Evolutionary conservation across 805 yeast genomes (phyloP).

Genomic region (Isabelozyma rhagii): DNA sequence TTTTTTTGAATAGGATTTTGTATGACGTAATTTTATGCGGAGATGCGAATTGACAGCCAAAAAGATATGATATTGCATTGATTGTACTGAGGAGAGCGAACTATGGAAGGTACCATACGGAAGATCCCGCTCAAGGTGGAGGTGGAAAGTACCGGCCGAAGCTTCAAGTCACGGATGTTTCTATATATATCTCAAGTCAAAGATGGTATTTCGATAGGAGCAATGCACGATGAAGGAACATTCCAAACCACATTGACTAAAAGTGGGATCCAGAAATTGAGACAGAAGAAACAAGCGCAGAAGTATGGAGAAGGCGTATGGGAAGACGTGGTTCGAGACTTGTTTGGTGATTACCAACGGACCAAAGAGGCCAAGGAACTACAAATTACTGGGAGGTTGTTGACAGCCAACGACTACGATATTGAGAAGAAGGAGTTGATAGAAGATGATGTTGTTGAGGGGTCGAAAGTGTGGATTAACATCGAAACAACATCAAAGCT

Average conservation of each 20-base stretch:
- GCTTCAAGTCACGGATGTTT: neutral
- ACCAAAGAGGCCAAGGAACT: slow-evolving; percentile 10
- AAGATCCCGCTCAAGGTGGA: neutral
- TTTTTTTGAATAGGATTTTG: too few relatives aligned
- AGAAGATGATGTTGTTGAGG: slow-evolving; percentile 19
- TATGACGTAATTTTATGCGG: too few relatives aligned
- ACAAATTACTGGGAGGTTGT: slow-evolving; percentile 15
- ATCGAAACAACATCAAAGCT: slow-evolving; percentile 20
- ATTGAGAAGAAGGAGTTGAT: slow-evolving; percentile 17
- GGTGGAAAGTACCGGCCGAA: neutral
- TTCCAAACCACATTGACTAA: slow-evolving; percentile 13
- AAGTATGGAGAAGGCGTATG: slow-evolving; percentile 13
- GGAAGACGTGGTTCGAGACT: slow-evolving; percentile 9
- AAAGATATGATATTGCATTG: too few relatives aligned
- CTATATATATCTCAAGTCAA: neutral
- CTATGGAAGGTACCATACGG: neutral
- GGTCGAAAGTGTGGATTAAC: slow-evolving; percentile 11
- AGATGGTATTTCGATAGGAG: neutral
- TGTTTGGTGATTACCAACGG: slow-evolving; percentile 10
- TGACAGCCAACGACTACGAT: slow-evolving; percentile 22
- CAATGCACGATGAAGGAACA: slow-evolving; percentile 12
- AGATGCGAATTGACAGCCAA: too few relatives aligned
- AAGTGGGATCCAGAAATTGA: neutral
- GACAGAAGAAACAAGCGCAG: slow-evolving; percentile 3
- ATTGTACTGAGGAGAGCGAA: too few relatives aligned